Base-by-base conservation (phyloP, 306 rosid genomes). In the Vigna mungo region DNA sequence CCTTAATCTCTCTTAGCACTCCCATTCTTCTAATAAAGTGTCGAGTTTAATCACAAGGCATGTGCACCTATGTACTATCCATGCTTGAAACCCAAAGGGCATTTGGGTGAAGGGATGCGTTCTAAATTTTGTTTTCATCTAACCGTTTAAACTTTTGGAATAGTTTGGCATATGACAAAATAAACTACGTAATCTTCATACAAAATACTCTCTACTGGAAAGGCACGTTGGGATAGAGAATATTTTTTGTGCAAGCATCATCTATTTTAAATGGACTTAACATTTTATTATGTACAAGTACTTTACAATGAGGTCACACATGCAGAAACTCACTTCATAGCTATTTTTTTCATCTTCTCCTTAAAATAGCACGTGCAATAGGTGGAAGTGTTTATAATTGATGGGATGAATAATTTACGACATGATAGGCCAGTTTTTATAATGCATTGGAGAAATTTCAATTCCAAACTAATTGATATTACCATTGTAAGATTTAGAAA, bases 151-250 rank as follows among this genome's bases (percentile, higher is more conserved):
- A 37, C 16, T 63, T n/a, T n/a, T 63, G 30, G 14, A 32, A 63
- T 63, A 37, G 69, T 37, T 41, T 63, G 30, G 9, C 18, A 37
- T 16, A 15, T 63, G 49, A 63, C 13, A 63, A 63, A 61, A 17
- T 17, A 65, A 58, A 55, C 72, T 80, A 55, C 37, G 74, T 44
- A 53, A 39, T 25, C 80, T 71, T 60, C 73, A 63, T 46, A 27
- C 41, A 21, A 23, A 34, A n/a, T 77, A 71, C 48, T 36, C 36
- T 71, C 21, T 55, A 71, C 21, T 47, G 54, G 73, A 62, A 52
- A 63, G 43, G 44, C 56, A 63, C 74, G 34, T 30, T 71, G 47
- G 37, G 34, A 17, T 60, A 23, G 9, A 51, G 41, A 11, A 49
- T 52, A 67, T 74, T 23, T 76, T 30, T 39, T 68, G 52, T 49